Percentiles rank a stretch among this genome's conserved stretches.
Conservation (phyloP, 768 basidiomycete genomes). For the Boletus insuetus region DNA sequence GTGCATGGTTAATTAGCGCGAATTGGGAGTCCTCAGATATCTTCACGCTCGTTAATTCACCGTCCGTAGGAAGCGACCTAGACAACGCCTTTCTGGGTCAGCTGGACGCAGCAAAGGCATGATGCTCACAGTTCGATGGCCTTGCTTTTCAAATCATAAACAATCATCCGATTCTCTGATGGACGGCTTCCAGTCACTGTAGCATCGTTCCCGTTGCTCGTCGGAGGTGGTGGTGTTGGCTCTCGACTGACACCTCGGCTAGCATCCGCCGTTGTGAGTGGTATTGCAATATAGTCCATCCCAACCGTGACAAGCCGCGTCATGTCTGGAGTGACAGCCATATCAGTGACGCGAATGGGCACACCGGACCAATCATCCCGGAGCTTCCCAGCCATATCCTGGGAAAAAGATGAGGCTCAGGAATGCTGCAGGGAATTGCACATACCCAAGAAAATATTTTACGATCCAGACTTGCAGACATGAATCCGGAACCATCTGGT, state of each 20-base stretch:
- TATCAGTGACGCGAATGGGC: conserved; percentile 80
- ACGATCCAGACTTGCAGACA: conserved; percentile 85
- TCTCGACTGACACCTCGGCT: conserved; percentile 36
- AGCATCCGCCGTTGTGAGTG: conserved; percentile 12
- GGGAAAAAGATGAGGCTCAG: conserved; percentile 13
- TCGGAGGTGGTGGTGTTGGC: conserved; percentile 28
- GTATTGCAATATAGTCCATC: conserved; percentile 44
- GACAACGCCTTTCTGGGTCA: conserved; percentile 6
- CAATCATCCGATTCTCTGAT: conserved; percentile 62
- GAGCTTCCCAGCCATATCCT: conserved; percentile 77
- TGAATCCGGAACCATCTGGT: conserved; percentile 84
- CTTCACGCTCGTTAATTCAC: conserved; percentile 86
- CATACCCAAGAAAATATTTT: conserved; percentile 82
- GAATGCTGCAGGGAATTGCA: conserved; percentile 3
- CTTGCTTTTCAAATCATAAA: conserved; percentile 73
- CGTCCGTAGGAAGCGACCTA: conserved; percentile 66
- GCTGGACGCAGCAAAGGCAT: conserved; percentile 5
- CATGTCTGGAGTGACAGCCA: conserved; percentile 84
- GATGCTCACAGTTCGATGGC: conserved; percentile 62
- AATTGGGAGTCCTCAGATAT: conserved; percentile 83
- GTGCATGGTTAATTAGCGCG: conserved; percentile 83
- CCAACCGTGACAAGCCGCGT: conserved; percentile 84
- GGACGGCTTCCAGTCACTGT: conserved; percentile 35
- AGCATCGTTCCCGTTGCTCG: conserved; percentile 32
- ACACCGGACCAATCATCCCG: conserved; percentile 66